Conservation (phyloP, 345 rosid species). For the Acer negundo region DNA sequence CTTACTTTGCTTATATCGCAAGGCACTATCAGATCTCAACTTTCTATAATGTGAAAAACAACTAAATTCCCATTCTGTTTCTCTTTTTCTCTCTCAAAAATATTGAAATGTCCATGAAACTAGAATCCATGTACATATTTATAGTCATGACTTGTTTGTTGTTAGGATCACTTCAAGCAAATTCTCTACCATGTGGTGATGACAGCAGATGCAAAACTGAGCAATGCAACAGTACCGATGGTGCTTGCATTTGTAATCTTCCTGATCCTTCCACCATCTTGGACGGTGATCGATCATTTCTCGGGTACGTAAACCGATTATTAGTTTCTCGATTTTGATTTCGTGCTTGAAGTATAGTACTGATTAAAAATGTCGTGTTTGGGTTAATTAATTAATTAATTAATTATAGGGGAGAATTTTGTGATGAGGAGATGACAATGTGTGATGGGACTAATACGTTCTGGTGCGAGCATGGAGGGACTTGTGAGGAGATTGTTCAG, state of each 20-base stretch:
- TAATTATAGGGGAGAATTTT: slow-evolving; percentile 27
- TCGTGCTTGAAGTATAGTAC: background rate
- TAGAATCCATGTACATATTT: background rate
- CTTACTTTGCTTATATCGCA: slow-evolving; percentile 25
- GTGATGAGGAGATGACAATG: slow-evolving; percentile 43
- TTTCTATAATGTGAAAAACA: background rate
- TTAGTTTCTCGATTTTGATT: background rate
- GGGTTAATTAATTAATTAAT: too few relatives aligned
- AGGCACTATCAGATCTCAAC: slow-evolving; percentile 15
- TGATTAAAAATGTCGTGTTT: too few relatives aligned
- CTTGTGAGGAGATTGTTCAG: slow-evolving; percentile 38
- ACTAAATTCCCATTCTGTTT: background rate
- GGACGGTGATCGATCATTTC: slow-evolving; percentile 39
- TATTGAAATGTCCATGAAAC: slow-evolving; percentile 5
- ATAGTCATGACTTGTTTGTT: slow-evolving; percentile 1
- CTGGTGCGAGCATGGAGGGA: slow-evolving; percentile 42
- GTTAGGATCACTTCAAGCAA: slow-evolving; percentile 19
- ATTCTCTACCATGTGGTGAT: slow-evolving; percentile 22
- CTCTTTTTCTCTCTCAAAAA: background rate
- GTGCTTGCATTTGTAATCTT: slow-evolving; percentile 32
- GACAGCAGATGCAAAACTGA: slow-evolving; percentile 27
- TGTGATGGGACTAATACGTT: slow-evolving; percentile 43
- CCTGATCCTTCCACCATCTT: slow-evolving; percentile 43
- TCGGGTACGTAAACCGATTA: slow-evolving; percentile 19
- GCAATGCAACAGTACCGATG: slow-evolving; percentile 19